Evolutionary conservation across 192 early-diverging fungal species (phyloP), one percentile per base, ranked within the genome.

Genomic region (Spizellomyces sp.): DNA sequence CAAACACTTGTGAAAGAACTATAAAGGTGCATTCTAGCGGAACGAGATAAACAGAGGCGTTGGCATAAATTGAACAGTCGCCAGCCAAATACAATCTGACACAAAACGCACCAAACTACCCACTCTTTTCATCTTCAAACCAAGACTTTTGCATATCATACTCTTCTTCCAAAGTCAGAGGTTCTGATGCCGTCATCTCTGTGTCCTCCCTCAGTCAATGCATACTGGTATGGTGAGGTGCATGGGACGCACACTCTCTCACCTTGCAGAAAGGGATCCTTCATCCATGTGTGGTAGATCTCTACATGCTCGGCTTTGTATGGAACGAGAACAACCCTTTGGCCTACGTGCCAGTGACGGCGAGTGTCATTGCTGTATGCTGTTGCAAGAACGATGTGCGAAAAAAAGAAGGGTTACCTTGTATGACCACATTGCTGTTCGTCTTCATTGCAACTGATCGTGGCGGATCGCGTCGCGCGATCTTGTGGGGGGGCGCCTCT

Each of bases 121-220:
- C 78, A 89, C 86, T 96, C 46, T 95, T 84, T 22, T 88, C 85
- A 71, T 99, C 96, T 9, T 79, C 74, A 57, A 86, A 84, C 96
- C 96, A 99, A 0, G 91, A 88, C 74, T 84, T 78, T 67, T 96
- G 95, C 96, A 99, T 99, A 22, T 80, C 92, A 64, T 93, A 96
- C 67, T 99, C 96, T 83, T 98, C 95, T 9, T 95, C 91, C 19
- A 99, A 76, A 6, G 86, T 87, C 55, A 99, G 83, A 9, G 96
- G 95, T 76, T 99, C 95, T 8, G 95, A 97, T 4, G 94, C 96
- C 10, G 95, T 98, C 91, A 94, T 91, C 73, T 95, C 95, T 90
- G 76, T 14, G 15, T 56, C 42, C n/a, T 46, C 17, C 2, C 4
- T 41, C 27, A 36, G 27, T 36, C 27, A 36, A 36, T 17, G 4